phyloP scores from a whole-genome alignment of 257 asterid genomes.

The Jasminum sambac region DNA sequence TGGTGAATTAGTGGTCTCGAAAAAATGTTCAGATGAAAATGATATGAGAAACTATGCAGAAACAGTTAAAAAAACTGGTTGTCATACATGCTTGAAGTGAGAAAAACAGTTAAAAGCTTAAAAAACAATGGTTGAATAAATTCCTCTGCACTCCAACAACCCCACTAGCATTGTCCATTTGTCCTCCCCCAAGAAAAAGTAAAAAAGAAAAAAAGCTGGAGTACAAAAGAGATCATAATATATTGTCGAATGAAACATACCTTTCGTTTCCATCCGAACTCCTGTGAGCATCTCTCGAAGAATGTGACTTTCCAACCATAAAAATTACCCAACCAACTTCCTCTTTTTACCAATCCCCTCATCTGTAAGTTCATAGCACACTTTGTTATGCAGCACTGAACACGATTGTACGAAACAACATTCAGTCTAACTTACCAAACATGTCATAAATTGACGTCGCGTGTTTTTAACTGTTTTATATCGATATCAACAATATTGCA shows the following conservation, averaged over 20 bases:
- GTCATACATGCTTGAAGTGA: too few species aligned
- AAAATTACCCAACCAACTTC: constrained; percentile 22
- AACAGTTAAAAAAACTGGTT: too few species aligned
- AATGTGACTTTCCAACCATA: constrained; percentile 33
- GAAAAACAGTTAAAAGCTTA: too few species aligned
- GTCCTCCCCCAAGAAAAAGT: neutral
- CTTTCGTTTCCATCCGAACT: constrained; percentile 12
- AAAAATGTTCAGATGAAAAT: too few species aligned
- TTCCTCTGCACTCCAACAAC: neutral
- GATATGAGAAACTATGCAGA: too few species aligned
- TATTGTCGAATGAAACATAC: neutral
- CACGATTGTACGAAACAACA: neutral
- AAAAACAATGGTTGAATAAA: neutral
- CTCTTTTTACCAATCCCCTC: constrained; percentile 22
- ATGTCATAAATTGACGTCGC: neutral
- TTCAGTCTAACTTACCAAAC: too few species aligned
- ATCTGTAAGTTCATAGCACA: constrained; percentile 3
- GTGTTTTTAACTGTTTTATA: neutral
- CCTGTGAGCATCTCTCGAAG: constrained; percentile 38
- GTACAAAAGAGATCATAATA: neutral
- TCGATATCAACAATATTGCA: neutral
- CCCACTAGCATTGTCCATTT: constrained; percentile 3
- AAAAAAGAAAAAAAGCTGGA: neutral
- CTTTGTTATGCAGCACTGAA: neutral
- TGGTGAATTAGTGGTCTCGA: too few species aligned